Percentiles rank a stretch among this genome's conserved stretches.
Conservation (phyloP, 164 flowering plant genomes). For the Platanus orientalis region DNA sequence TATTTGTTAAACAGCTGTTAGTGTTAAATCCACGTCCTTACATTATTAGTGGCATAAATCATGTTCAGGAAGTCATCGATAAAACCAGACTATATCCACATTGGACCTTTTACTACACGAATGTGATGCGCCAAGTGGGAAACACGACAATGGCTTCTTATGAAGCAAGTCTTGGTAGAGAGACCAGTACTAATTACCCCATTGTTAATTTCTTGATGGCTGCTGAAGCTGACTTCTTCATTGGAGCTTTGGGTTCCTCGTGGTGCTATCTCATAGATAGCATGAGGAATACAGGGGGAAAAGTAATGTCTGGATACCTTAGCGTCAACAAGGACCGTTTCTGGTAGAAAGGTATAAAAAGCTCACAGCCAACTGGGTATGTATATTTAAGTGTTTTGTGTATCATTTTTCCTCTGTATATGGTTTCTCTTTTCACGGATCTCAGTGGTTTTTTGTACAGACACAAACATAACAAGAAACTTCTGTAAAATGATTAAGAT, state of each 20-base stretch:
- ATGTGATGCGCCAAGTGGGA: constrained; percentile 75
- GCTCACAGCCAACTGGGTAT: no score
- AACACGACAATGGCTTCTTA: constrained; percentile 80
- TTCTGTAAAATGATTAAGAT: no score
- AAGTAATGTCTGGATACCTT: constrained; percentile 75
- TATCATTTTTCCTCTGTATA: no score
- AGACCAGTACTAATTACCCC: constrained; percentile 75
- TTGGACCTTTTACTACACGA: constrained; percentile 86
- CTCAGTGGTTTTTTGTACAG: no score
- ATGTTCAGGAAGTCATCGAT: constrained; percentile 71
- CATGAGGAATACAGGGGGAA: constrained; percentile 90
- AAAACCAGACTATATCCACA: constrained; percentile 43
- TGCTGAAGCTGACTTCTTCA: constrained; percentile 63
- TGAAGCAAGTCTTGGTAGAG: constrained; percentile 86
- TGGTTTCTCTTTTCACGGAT: no score
- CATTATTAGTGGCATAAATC: background rate
- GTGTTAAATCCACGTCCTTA: background rate
- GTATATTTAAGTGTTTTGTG: no score
- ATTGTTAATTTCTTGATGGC: constrained; percentile 80
- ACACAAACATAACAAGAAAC: no score
- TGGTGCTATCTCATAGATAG: constrained; percentile 97
- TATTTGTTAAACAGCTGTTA: background rate
- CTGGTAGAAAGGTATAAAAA: constrained; percentile 39
- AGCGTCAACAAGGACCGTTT: constrained; percentile 79
- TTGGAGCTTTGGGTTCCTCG: constrained; percentile 96